Percentiles rank a stretch among this genome's conserved stretches.
Evolutionary conservation across 192 early-diverging fungal species (phyloP).

Genomic region (Coemansia sp.): DNA sequence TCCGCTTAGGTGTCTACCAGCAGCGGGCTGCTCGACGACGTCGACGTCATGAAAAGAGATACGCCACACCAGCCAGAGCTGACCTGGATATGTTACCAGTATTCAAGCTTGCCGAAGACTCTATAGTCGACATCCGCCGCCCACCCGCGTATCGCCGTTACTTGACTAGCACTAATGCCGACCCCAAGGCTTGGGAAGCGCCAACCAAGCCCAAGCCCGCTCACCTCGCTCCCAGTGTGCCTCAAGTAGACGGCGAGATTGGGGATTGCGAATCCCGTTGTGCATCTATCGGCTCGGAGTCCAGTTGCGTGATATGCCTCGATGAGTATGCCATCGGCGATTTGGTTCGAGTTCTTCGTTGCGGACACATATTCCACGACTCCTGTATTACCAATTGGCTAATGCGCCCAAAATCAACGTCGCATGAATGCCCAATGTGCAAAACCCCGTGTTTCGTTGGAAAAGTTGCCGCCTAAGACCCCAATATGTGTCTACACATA

Average conservation of each 20-base stretch:
- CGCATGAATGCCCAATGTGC: slow-evolving; percentile 53
- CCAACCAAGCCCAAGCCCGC: slow-evolving; percentile 5
- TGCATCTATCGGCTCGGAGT: not conserved
- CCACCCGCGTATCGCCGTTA: slow-evolving; percentile 30
- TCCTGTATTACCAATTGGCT: slow-evolving; percentile 63
- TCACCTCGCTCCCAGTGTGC: not conserved
- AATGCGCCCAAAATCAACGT: slow-evolving; percentile 31
- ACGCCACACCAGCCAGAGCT: not conserved
- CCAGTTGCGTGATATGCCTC: slow-evolving; percentile 71
- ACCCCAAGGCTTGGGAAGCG: not conserved
- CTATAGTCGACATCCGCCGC: slow-evolving; percentile 34
- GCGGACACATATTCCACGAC: slow-evolving; percentile 69
- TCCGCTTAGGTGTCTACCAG: slow-evolving; percentile 25
- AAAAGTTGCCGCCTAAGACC: slow-evolving; percentile 29
- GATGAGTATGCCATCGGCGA: slow-evolving; percentile 63
- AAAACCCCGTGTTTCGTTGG: slow-evolving; percentile 42
- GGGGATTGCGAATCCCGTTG: not conserved
- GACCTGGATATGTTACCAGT: slow-evolving; percentile 32
- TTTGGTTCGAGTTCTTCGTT: slow-evolving; percentile 63
- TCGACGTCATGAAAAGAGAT: slow-evolving; percentile 14
- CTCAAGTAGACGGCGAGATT: not conserved
- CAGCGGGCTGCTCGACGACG: slow-evolving; percentile 22
- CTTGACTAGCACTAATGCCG: slow-evolving; percentile 13
- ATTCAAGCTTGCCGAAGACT: slow-evolving; percentile 28
- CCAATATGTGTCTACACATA: slow-evolving; percentile 14